Evolutionary conservation across 805 yeast genomes (phyloP).

Genomic region (Debaryomyces tyrocola): DNA sequence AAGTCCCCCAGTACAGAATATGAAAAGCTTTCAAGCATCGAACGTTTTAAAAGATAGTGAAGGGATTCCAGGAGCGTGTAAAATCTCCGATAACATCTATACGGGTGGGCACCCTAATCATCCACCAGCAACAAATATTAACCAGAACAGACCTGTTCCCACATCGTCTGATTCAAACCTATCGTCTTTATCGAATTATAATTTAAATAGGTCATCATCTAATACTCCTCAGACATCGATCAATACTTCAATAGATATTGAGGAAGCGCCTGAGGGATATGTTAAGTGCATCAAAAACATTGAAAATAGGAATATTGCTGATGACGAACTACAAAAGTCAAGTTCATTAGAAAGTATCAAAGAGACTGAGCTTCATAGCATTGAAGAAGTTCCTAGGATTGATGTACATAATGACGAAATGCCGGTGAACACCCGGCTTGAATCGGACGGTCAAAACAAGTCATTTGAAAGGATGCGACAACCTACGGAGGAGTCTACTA

Average conservation of each 20-base stretch:
- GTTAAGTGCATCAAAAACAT: background rate
- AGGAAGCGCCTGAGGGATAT: background rate
- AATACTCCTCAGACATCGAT: slow-evolving; percentile 36
- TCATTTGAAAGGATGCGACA: too few species aligned
- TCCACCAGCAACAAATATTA: background rate
- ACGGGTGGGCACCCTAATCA: background rate
- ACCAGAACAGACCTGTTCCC: background rate
- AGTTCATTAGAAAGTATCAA: background rate
- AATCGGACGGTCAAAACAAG: background rate
- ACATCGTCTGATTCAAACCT: slow-evolving; percentile 17
- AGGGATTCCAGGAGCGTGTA: slow-evolving; percentile 1
- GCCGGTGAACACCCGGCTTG: background rate
- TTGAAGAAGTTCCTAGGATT: background rate
- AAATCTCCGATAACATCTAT: background rate
- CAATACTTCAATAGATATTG: slow-evolving; percentile 7
- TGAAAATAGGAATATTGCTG: background rate
- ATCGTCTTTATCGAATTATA: slow-evolving; percentile 22
- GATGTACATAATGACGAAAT: background rate
- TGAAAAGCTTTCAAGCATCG: slow-evolving; percentile 4
- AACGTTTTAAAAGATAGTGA: slow-evolving; percentile 5
- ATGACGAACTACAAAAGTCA: background rate
- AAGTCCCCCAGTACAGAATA: background rate
- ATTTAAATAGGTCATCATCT: slow-evolving; percentile 20
- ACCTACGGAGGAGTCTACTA: too few species aligned
- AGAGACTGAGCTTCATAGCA: background rate